Evolutionary conservation across 2,329 filamentous ascomycete species (phyloP).

Genomic region (Peltaster fructicola): DNA sequence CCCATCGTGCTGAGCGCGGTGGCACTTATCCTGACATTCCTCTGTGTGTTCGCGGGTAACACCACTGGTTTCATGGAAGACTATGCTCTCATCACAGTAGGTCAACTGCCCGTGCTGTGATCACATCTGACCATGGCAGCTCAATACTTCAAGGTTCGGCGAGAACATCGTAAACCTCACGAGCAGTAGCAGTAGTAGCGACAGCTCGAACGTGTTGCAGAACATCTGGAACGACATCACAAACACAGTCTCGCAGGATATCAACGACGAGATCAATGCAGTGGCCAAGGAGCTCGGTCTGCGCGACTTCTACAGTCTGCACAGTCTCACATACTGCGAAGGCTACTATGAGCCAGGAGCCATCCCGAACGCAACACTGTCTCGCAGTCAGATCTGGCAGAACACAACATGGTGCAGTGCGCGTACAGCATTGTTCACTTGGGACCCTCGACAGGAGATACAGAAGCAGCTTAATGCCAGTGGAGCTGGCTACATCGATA

Average conservation of each 20-base stretch:
- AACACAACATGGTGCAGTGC: constrained; percentile 40
- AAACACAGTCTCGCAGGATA: constrained; percentile 20
- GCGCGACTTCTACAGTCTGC: constrained; percentile 43
- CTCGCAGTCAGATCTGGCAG: constrained; percentile 23
- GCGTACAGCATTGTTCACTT: constrained; percentile 35
- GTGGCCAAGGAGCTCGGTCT: constrained; percentile 34
- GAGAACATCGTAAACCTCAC: constrained; percentile 16
- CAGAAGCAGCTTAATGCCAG: constrained; percentile 29
- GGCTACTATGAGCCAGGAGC: constrained; percentile 28
- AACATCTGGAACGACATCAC: constrained; percentile 16
- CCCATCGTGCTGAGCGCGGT: constrained; percentile 26
- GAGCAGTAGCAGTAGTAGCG: no score
- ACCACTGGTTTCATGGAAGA: constrained; percentile 37
- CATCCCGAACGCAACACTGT: constrained; percentile 25
- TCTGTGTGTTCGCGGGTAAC: constrained; percentile 43
- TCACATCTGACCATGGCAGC: no score
- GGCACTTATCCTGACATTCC: constrained; percentile 38
- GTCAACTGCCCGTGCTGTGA: constrained; percentile 3
- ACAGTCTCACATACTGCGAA: constrained; percentile 43
- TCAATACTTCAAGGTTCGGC: constrained; percentile 40
- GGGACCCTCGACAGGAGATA: constrained; percentile 35
- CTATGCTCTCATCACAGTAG: constrained; percentile 38
- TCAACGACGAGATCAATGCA: constrained; percentile 24
- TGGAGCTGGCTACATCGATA: constrained; percentile 26
- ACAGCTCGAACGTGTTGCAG: constrained; percentile 12